Base-by-base conservation (phyloP, 2,329 filamentous ascomycete genomes). In the Aspergillus pseudoterreus region DNA sequence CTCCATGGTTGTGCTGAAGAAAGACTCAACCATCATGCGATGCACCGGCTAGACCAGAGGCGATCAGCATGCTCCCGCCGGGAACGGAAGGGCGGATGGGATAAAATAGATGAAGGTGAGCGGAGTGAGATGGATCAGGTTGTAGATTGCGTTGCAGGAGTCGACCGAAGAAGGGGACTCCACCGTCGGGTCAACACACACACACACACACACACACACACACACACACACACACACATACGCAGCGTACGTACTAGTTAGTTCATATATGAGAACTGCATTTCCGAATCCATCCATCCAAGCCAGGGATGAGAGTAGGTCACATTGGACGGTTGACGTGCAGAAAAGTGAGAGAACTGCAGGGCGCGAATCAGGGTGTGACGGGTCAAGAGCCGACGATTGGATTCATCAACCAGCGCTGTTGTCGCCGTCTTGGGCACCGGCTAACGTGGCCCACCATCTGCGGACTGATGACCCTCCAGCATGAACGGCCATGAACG, bases 361-460 rank as follows among this genome's bases (percentile, higher is more conserved):
- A 30, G 12, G 27, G 22, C 19, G 30, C 43, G 19, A 50, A 41
- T 47, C 38, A 50, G 17, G 15, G 24, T 22, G 41, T 49, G 46
- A 49, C 39, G 27, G 42, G 30, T 49, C 41, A 24, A 43, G 38
- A 30, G 27, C 44, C 35, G 35, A 17, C 35, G 35, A 38, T 38
- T n/a, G 35, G 35, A 42, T 38, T 38, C 35, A 38, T 38, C 27
- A 30, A 30, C 8, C 10, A 30, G 8, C 27, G 30, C 17, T 8
- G 2, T 36, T 27, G 17, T 46, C 30, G 17, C 44, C n/a, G 3
- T 30, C 27, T 50, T 39, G 51, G 43, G 46, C 50, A 49, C 21
- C 27, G n/a, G 19, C 30, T 36, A 49, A 44, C 47, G 47, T 49
- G 47, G 47, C 32, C 46, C 46, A 43, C 42, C 43, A 32, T 43